Percentiles rank a stretch among this genome's conserved stretches.
These are phyloP conservation scores for Skeletonema costatum DNA, from an alignment of 108 stramenopile genomes.

Conservation along the genomic window DNA sequence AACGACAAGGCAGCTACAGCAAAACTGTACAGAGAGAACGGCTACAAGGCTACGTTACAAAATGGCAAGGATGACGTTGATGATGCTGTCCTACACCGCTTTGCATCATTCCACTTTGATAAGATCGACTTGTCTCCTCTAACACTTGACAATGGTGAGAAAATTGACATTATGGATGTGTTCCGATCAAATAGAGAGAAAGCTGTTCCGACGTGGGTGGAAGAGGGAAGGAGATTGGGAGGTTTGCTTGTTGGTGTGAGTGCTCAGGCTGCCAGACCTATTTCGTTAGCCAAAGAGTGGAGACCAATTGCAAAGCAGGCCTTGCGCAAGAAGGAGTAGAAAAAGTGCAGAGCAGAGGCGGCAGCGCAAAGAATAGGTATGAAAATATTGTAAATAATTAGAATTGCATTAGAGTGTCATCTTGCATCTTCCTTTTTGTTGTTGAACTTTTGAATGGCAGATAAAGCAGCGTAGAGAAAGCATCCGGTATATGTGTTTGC, in stretches of 20 bases:
- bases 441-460: background rate
- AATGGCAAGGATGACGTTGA: constrained; percentile 10
- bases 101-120: constrained; percentile 48
- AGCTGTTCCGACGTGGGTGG: constrained; percentile 30
- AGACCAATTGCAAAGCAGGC: constrained; percentile 36
- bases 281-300: constrained; percentile 47
- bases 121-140: constrained; percentile 44
- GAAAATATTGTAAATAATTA: background rate
- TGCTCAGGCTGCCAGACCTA: constrained; percentile 52
- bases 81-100: constrained; percentile 37
- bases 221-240: constrained; percentile 39
- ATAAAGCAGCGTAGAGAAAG: constrained; percentile 23
- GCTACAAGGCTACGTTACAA: constrained; percentile 32
- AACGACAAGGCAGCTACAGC: constrained; percentile 34
- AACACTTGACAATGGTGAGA: constrained; percentile 43
- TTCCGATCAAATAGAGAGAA: constrained; percentile 24
- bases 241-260: constrained; percentile 37
- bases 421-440: background rate
- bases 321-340: constrained; percentile 13
- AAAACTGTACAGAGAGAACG: constrained; percentile 40
- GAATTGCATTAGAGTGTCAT: background rate
- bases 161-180: constrained; percentile 29
- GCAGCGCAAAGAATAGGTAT: background rate
- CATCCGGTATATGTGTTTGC: constrained; percentile 22
- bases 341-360: background rate